phyloP scores from a whole-genome alignment of 768 basidiomycete species.

The Peribolospora kevripleyi region DNA sequence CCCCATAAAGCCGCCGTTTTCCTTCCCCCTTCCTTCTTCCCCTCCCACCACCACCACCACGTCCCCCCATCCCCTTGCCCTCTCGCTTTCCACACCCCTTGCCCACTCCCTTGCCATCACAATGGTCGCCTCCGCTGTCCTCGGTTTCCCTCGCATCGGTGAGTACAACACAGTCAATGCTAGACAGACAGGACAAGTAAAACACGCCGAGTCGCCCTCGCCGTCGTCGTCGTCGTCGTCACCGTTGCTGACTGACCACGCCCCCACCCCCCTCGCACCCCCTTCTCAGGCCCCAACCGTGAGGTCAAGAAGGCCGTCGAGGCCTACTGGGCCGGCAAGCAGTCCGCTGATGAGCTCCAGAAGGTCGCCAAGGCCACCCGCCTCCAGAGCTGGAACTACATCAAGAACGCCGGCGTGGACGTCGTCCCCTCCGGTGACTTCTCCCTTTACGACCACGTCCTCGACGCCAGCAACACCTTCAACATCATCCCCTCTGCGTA shows the following conservation, averaged over 20 bases:
- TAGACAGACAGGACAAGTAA: background rate
- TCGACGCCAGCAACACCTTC: constrained; percentile 84
- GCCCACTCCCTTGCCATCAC: too few species aligned
- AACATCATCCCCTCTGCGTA: constrained; percentile 93
- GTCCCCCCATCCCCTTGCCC: too few species aligned
- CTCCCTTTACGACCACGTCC: constrained; percentile 92
- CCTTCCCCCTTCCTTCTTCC: too few species aligned
- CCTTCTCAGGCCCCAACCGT: constrained; percentile 44
- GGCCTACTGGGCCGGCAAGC: constrained; percentile 90
- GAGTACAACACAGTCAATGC: constrained; percentile 10
- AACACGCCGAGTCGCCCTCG: background rate
- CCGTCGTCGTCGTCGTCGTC: background rate
- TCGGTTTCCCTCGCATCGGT: constrained; percentile 86
- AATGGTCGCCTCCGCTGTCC: constrained; percentile 36
- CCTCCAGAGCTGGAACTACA: constrained; percentile 61
- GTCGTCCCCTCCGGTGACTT: constrained; percentile 91
- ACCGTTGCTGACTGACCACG: background rate
- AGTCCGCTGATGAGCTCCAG: constrained; percentile 62
- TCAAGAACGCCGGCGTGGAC: constrained; percentile 70
- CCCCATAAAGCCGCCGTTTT: too few species aligned
- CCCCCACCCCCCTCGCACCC: background rate
- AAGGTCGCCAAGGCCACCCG: constrained; percentile 68
- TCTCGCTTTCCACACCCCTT: too few species aligned
- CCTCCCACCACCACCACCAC: too few species aligned
- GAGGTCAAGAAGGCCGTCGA: constrained; percentile 96